phyloP scores from a whole-genome alignment of 2,329 filamentous ascomycete species.

The Microdochium paspali region DNA sequence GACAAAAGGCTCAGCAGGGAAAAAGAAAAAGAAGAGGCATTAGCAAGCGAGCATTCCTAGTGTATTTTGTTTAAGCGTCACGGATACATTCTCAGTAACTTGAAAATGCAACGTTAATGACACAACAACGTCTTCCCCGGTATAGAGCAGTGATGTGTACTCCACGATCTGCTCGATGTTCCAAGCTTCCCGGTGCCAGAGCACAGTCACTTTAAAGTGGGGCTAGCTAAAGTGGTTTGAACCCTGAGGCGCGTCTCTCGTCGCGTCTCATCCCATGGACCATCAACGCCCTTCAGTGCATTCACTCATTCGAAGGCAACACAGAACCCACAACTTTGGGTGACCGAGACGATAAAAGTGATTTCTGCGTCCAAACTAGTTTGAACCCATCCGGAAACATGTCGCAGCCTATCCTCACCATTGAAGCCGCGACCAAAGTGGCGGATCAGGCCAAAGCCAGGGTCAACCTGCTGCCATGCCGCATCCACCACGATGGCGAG shows the following conservation, averaged over 20 bases:
- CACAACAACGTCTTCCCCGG: too few relatives aligned
- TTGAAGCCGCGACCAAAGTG: conserved; percentile 7
- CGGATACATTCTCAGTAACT: too few relatives aligned
- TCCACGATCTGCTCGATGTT: too few relatives aligned
- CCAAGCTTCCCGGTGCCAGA: too few relatives aligned
- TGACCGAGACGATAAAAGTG: not conserved
- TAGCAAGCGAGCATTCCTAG: conserved; percentile 5
- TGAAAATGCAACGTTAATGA: too few relatives aligned
- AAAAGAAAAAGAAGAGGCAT: conserved; percentile 29
- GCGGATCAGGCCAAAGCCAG: conserved; percentile 9
- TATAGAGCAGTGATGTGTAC: too few relatives aligned
- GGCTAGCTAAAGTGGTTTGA: not conserved
- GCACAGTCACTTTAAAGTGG: not conserved
- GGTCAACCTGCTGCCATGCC: conserved; percentile 64
- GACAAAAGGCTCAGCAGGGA: conserved; percentile 27
- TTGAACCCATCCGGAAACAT: conserved; percentile 13
- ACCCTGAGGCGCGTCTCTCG: not conserved
- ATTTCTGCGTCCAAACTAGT: not conserved
- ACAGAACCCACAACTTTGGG: not conserved
- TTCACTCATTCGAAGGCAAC: not conserved
- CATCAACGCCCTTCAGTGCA: not conserved
- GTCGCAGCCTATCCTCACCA: conserved; percentile 15
- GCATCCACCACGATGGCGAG: conserved; percentile 68
- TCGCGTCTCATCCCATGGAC: not conserved
- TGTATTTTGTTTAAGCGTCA: too few relatives aligned